Base-by-base conservation (phyloP, 345 rosid genomes). In the Lepidium aucheri region DNA sequence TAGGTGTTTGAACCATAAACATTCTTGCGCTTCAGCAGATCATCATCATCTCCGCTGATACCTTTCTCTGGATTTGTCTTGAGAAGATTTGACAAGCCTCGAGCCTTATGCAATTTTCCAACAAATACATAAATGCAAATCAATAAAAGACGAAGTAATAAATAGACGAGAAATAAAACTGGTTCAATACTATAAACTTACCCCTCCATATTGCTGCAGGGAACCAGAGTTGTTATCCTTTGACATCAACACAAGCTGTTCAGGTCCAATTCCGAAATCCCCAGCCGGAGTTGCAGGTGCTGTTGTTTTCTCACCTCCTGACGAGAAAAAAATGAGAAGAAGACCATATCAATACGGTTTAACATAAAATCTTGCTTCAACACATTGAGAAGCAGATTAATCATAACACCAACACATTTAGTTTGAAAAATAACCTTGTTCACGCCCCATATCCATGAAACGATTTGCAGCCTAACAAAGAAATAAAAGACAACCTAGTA, bases 1-100 rank as follows among this genome's bases (percentile, higher is more conserved):
- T 95, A 95, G 18, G 95, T 89, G 78, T 95, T 95, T 51, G 95
- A 78, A 34, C 99, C 99, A 80, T 71, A 95, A 56, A 30, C 57
- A 63, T 53, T 85, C 73, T 65, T 81, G 38, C 96, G 87, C 46
- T 82, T 80, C 33, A 78, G 73, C 70, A 89, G 59, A 75, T 91
- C 99, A 28, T 65, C 75, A 51, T 89, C 96, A 73, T 87, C 96
- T 36, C 86, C 97, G 32, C 9, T 58, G 68, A 89, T 81, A 40
- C 99, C 99, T 69, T 79, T 83, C 35, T 87, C 91, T 44, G 74
- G 28, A 67, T 82, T 77, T 47, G 91, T 85, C 78, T 85, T 91
- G 61, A 95, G 73, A 75, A 78, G 47, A 4, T 76, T 78, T 12
- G 86, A 33, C 59, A 95, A 53, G 57, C 96, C 98, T 63, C 78